Conservation (phyloP, 257 asterid species). For the Euphrasia confusa region DNA sequence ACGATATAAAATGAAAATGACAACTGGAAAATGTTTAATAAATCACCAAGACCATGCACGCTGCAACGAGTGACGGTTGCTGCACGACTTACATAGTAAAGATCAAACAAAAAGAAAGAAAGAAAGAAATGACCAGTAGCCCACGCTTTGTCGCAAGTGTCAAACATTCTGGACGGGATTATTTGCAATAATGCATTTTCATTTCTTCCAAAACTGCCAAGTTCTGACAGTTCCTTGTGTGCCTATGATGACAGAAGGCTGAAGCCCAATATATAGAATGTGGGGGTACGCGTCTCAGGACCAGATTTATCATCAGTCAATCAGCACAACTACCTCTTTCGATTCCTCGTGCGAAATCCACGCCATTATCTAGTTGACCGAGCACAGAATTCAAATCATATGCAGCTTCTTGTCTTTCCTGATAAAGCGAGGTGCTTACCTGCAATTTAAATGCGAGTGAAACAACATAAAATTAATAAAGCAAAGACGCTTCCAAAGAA, state of each 20-base stretch:
- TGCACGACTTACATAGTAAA: constrained; percentile 27
- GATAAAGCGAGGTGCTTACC: constrained; percentile 28
- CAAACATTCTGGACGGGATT: constrained; percentile 34
- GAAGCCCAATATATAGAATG: constrained; percentile 32
- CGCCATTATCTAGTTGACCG: constrained; percentile 23
- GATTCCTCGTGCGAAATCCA: constrained; percentile 20
- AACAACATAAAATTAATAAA: not conserved
- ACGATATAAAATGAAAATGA: constrained; percentile 36
- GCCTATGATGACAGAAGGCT: constrained; percentile 28
- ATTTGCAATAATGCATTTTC: constrained; percentile 28
- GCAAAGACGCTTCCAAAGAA: not conserved
- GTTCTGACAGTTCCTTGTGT: constrained; percentile 32
- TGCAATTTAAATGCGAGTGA: constrained; percentile 25
- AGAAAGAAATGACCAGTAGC: constrained; percentile 20
- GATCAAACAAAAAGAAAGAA: constrained; percentile 22
- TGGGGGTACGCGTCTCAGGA: constrained; percentile 31
- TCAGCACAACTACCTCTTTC: constrained; percentile 46
- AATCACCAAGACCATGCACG: constrained; percentile 20
- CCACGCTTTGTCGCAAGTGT: constrained; percentile 31
- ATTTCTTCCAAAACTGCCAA: constrained; percentile 36
- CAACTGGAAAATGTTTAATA: not conserved
- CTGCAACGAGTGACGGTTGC: constrained; percentile 52
- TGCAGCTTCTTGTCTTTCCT: constrained; percentile 22
- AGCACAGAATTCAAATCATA: constrained; percentile 18
- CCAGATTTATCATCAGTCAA: constrained; percentile 44